These are phyloP conservation scores for Kregervanrija fluxuum DNA, from an alignment of 805 yeast species.

Conservation along the genomic window DNA sequence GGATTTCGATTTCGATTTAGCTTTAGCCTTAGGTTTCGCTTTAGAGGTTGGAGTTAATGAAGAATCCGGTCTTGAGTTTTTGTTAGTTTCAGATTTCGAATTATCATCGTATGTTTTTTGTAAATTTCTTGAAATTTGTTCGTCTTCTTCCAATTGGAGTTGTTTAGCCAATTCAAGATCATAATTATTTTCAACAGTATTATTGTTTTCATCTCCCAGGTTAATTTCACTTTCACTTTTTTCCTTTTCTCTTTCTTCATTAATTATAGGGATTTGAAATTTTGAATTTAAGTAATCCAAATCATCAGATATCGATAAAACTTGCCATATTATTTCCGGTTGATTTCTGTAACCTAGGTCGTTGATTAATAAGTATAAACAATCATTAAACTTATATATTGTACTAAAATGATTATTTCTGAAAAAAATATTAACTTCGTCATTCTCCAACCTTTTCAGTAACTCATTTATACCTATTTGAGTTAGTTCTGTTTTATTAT, in stretches of 20 bases:
- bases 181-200: constrained; percentile 14
- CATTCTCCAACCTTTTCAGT: constrained; percentile 33
- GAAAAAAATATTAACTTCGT: constrained; percentile 65
- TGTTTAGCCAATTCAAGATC: constrained; percentile 24
- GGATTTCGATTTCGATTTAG: not conserved
- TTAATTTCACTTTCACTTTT: constrained; percentile 1
- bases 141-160: constrained; percentile 29
- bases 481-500: constrained; percentile 73
- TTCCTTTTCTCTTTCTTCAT: too few relatives aligned
- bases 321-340: constrained; percentile 72
- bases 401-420: constrained; percentile 88
- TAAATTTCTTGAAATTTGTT: constrained; percentile 18
- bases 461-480: constrained; percentile 45
- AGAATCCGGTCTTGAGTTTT: not conserved
- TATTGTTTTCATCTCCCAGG: constrained; percentile 12
- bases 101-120: constrained; percentile 17
- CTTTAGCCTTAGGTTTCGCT: not conserved
- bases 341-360: constrained; percentile 55
- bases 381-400: constrained; percentile 40
- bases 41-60: not conserved
- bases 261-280: not conserved
- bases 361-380: constrained; percentile 61
- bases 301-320: constrained; percentile 54
- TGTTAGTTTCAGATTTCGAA: not conserved
- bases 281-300: constrained; percentile 50